Base-by-base conservation (phyloP, 2,329 filamentous ascomycete genomes). In the Fusarium tricinctum region DNA sequence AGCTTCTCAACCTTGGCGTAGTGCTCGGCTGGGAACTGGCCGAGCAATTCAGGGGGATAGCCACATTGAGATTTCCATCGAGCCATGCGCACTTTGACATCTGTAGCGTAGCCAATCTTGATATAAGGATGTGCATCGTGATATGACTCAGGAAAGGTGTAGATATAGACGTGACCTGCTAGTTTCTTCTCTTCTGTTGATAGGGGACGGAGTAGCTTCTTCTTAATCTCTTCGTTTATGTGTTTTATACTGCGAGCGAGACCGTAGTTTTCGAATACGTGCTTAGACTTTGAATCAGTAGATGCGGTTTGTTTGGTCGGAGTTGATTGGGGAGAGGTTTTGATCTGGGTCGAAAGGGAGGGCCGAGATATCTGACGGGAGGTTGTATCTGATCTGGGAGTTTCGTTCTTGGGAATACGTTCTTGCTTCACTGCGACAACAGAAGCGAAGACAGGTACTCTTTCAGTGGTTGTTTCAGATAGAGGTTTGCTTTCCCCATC, bases 31-130 rank as follows among this genome's bases (percentile, higher is more conserved):
- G 17, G 14, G 39, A 63, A 65, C 19, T 48, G 39, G 17, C 53
- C 54, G 13, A 76, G 23, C 1, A 72, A 30, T 10, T 60, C n/a
- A 10, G 74, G 64, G 4, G 52, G 39, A 47, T 79, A 78, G 15
- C 61, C 53, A 49, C 77, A 78, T 17, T 68, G 19, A 2, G 33
- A 26, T 44, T 61, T 17, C 71, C 73, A 77, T 1, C 54, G 2
- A 13, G 19, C 17, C 73, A 77, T 76, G 13, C 77, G 76, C 7
- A 4, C 20, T 2, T 56, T 14, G 38, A 68, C 48, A 26, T 77
- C 13, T 2, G 48, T 32, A 4, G 75, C 62, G 65, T 55, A 68
- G 20, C 77, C 77, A n/a, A 78, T 78, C 52, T 78, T 78, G 62
- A 78, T 62, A 22, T 71, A 63, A 8, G 66, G 64, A 5, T 63